phyloP scores from a whole-genome alignment of 108 stramenopile genomes.

The Skeletonema menzelii region DNA sequence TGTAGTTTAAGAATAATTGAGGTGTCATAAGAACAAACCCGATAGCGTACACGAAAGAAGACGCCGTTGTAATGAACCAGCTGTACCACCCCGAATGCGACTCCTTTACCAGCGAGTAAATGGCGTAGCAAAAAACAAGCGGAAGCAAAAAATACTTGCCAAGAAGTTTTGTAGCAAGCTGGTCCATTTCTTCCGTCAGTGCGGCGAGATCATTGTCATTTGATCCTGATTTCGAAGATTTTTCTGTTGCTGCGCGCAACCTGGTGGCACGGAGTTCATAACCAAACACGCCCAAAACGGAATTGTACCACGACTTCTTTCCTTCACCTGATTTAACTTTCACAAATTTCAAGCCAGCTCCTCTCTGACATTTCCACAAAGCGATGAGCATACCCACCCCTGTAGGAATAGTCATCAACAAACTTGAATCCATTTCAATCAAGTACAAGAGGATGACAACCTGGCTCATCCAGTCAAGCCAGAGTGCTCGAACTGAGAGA shows the following conservation, averaged over 20 bases:
- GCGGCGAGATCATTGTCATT: conserved; percentile 55
- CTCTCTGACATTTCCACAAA: conserved; percentile 82
- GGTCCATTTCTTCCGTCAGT: conserved; percentile 84
- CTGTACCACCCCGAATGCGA: conserved; percentile 87
- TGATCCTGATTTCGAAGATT: neutral
- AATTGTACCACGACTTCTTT: conserved; percentile 55
- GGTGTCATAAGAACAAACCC: conserved; percentile 92
- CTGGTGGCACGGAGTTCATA: conserved; percentile 74
- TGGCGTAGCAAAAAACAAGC: conserved; percentile 72
- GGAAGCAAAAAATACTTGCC: conserved; percentile 71
- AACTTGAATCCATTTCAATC: conserved; percentile 83
- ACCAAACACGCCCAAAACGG: conserved; percentile 63
- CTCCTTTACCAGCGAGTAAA: conserved; percentile 72
- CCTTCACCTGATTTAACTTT: conserved; percentile 31
- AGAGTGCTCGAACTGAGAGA: conserved; percentile 77
- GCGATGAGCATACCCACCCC: conserved; percentile 79
- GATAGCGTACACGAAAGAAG: conserved; percentile 80
- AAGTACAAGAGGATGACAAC: conserved; percentile 87
- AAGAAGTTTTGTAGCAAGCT: conserved; percentile 75
- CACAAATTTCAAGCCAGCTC: conserved; percentile 67
- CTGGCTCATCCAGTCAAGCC: conserved; percentile 90
- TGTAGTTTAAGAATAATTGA: conserved; percentile 91
- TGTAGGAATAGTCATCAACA: conserved; percentile 88
- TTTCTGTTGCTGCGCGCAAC: conserved; percentile 38
- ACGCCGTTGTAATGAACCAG: conserved; percentile 89